Conservation (phyloP, 2,329 filamentous ascomycete genomes). For the Lecanosticta acicola region DNA sequence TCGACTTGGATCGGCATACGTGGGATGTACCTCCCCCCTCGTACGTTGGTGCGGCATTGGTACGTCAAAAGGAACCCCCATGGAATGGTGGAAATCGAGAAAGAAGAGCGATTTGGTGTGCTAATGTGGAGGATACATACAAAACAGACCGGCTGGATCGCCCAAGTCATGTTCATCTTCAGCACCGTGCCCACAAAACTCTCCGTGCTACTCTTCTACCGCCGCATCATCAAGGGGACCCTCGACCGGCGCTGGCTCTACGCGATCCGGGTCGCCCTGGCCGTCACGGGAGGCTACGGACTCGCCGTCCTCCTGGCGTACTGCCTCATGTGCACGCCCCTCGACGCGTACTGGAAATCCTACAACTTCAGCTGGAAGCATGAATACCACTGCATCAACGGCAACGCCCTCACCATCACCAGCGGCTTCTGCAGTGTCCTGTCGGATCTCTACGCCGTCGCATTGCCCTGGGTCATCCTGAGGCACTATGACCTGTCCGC, state of each 20-base stretch:
- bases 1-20: slow-evolving; percentile 21
- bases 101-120: no score
- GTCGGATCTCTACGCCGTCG: slow-evolving; percentile 24
- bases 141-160: slow-evolving; percentile 17
- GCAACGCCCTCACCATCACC: slow-evolving; percentile 5
- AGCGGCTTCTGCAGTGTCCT: slow-evolving; percentile 19
- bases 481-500: slow-evolving; percentile 20
- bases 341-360: slow-evolving; percentile 22
- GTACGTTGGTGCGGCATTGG: slow-evolving; percentile 17
- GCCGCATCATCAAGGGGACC: slow-evolving; percentile 21
- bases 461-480: slow-evolving; percentile 22
- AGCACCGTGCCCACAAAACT: slow-evolving; percentile 23
- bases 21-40: slow-evolving; percentile 20
- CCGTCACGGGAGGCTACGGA: slow-evolving; percentile 19
- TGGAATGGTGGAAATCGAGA: no score
- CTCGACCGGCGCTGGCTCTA: slow-evolving; percentile 17
- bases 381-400: slow-evolving; percentile 16
- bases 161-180: slow-evolving; percentile 22
- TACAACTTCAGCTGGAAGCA: slow-evolving; percentile 12
- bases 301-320: slow-evolving; percentile 16
- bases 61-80: slow-evolving; percentile 12
- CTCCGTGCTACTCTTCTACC: slow-evolving; percentile 26
- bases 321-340: slow-evolving; percentile 20
- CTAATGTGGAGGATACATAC: no score
- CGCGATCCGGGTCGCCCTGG: slow-evolving; percentile 19